Percentiles rank a stretch among this genome's conserved stretches.
phyloP scores from a whole-genome alignment of 805 yeast genomes.

The Monosporozyma siamensis region DNA sequence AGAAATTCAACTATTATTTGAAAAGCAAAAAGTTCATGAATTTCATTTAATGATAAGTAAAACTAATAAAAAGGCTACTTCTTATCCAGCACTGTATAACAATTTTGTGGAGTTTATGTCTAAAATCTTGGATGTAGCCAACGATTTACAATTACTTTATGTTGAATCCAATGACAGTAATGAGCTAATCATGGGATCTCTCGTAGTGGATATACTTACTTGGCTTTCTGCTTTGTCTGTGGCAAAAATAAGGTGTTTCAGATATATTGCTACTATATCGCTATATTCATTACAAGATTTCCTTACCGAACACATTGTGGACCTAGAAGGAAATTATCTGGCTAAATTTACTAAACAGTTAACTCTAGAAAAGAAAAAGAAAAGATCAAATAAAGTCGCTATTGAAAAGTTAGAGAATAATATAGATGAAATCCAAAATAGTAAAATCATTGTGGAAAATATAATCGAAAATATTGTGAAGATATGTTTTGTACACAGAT shows the following conservation, averaged over 20 bases:
- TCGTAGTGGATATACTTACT: slow-evolving; percentile 44
- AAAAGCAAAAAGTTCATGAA: slow-evolving; percentile 54
- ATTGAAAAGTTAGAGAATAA: slow-evolving; percentile 39
- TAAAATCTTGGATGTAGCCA: slow-evolving; percentile 41
- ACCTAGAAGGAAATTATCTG: slow-evolving; percentile 29
- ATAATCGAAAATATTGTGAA: slow-evolving; percentile 57
- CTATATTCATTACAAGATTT: slow-evolving; percentile 52
- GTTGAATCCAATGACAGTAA: slow-evolving; percentile 19
- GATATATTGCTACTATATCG: slow-evolving; percentile 56
- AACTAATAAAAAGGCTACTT: slow-evolving; percentile 33
- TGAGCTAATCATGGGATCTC: slow-evolving; percentile 26
- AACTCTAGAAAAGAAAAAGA: slow-evolving; percentile 30
- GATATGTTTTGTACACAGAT: slow-evolving; percentile 63
- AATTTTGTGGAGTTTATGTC: slow-evolving; percentile 50
- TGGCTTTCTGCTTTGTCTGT: slow-evolving; percentile 74
- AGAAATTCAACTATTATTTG: slow-evolving; percentile 58
- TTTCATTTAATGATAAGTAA: slow-evolving; percentile 54
- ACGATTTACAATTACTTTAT: slow-evolving; percentile 55
- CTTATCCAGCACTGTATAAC: slow-evolving; percentile 38
- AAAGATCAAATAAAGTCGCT: slow-evolving; percentile 34
- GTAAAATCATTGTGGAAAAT: slow-evolving; percentile 45
- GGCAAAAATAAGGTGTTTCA: slow-evolving; percentile 57
- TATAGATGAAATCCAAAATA: slow-evolving; percentile 35
- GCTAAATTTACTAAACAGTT: slow-evolving; percentile 34
- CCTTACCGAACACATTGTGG: slow-evolving; percentile 42